A percentile compares a stretch with the other conserved stretches of the same genome.
Evolutionary conservation across 1,284 basidiomycete species (phyloP).

Genomic region (Ustilago nuda): DNA sequence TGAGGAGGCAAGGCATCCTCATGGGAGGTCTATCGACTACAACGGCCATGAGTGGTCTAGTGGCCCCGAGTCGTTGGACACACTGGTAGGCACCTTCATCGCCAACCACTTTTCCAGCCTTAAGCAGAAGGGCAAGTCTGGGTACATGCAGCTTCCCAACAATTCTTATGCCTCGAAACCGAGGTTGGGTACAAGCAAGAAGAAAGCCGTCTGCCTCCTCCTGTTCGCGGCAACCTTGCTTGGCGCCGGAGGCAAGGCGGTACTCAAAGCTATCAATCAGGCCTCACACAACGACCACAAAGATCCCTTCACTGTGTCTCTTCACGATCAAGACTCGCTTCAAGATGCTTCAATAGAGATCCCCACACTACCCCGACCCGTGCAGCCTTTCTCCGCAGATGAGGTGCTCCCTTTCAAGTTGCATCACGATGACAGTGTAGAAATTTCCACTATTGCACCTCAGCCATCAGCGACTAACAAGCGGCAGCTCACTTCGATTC

Average conservation of each 20-base stretch:
- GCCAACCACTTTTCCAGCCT: conserved; percentile 19
- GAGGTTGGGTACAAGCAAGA: conserved; percentile 2
- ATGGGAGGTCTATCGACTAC: background rate
- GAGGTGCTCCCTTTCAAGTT: conserved; percentile 32
- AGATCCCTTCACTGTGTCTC: conserved; percentile 6
- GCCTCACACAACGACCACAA: background rate
- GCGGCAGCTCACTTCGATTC: conserved; percentile 29
- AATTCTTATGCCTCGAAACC: conserved; percentile 2
- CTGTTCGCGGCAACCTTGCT: conserved; percentile 32
- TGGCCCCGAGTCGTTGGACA: conserved; percentile 22
- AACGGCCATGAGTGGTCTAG: conserved; percentile 10
- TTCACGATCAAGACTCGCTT: conserved; percentile 38
- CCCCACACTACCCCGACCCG: conserved; percentile 28
- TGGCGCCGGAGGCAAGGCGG: conserved; percentile 13
- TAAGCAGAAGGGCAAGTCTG: conserved; percentile 8
- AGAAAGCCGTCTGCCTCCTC: conserved; percentile 16
- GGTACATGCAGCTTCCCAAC: conserved; percentile 16
- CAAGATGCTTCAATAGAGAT: conserved; percentile 26
- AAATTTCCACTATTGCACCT: background rate
- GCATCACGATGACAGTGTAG: conserved; percentile 25
- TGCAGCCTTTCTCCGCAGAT: conserved; percentile 12
- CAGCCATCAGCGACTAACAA: conserved; percentile 18
- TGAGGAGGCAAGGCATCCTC: conserved; percentile 1
- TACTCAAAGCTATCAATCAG: background rate
- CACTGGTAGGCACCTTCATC: conserved; percentile 18